phyloP scores from a whole-genome alignment of 2,329 filamentous ascomycete species.

The Aspergillus felis region DNA sequence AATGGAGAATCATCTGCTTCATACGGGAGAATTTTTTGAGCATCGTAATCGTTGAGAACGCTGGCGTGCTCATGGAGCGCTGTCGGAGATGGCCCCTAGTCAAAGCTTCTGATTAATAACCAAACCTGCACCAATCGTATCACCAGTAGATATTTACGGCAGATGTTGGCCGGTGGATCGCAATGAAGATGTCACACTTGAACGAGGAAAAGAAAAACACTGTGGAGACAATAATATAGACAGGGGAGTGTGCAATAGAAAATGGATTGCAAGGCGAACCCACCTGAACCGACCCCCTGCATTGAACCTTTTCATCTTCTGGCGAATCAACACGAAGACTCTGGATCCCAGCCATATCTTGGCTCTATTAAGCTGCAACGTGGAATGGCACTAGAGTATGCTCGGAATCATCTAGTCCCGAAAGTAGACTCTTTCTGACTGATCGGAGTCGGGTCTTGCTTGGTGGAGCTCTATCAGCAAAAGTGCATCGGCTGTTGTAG shows the following conservation, averaged over 20 bases:
- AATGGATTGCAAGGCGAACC: neutral
- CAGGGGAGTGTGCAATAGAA: neutral
- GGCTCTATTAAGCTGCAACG: neutral
- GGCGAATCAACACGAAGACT: neutral
- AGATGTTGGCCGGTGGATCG: neutral
- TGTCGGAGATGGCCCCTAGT: slow-evolving; percentile 13
- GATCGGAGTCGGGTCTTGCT: neutral
- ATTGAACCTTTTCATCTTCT: neutral
- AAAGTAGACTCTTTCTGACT: neutral
- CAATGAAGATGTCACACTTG: neutral
- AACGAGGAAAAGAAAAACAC: neutral
- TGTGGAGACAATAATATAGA: neutral
- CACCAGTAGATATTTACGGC: neutral
- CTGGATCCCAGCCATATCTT: neutral
- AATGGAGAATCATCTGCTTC: slow-evolving; percentile 37
- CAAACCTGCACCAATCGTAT: neutral
- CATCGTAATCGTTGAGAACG: slow-evolving; percentile 30
- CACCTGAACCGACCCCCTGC: slow-evolving; percentile 5
- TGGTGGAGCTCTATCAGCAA: neutral
- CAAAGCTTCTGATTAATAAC: neutral
- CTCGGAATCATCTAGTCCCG: neutral
- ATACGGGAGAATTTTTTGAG: slow-evolving; percentile 30
- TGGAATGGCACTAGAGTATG: neutral
- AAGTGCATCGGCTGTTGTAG: neutral
- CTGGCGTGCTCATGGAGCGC: slow-evolving; percentile 11